Evolutionary conservation across 305 asterid genomes (phyloP), one percentile per base, ranked within the genome.

Genomic region (Lippia alba): DNA sequence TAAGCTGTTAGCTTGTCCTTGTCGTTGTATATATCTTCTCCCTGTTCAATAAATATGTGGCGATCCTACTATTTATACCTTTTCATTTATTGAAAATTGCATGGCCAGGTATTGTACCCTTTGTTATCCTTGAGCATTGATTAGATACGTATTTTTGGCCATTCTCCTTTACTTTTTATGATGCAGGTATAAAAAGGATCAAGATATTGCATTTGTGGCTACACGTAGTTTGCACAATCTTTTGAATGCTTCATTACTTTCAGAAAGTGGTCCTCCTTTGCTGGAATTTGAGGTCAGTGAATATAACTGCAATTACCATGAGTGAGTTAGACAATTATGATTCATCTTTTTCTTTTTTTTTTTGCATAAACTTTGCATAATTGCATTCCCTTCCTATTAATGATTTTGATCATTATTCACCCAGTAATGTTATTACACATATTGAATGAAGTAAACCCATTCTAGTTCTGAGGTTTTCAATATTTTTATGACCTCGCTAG

Each of bases 211-310:
- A 61, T 87, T 85, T 78, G 93, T 90, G 83, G 99, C 97, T 58
- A 87, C 97, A 70, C 84, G 94, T 78, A 85, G 96, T 66, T 97
- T 94, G 74, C 96, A 92, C 83, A 87, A 83, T 85, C 87, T 94
- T 78, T 77, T 94, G 82, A 92, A 81, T 75, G 97, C 99, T 73
- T 84, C 99, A 20, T 78, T 94, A 75, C 88, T 88, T 36, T 87
- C 92, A 19, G 97, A 92, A 73, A 83, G 77, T 76, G 99, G 98
- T 56, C 94, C 96, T 17, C 97, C 96, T 55, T 81, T 94, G 74
- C 91, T 91, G 81, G 99, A 91, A 67, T 91, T 94, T 87, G 99
- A 94, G 97, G 99, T 91, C 56, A 76, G 85, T 69, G 66, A 72
- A 71, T 66, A 49, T 66, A 50, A 57, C 74, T 77, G 63, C 10